Conservation (phyloP, 2,329 filamentous ascomycete genomes). For the Fusarium humuli region DNA sequence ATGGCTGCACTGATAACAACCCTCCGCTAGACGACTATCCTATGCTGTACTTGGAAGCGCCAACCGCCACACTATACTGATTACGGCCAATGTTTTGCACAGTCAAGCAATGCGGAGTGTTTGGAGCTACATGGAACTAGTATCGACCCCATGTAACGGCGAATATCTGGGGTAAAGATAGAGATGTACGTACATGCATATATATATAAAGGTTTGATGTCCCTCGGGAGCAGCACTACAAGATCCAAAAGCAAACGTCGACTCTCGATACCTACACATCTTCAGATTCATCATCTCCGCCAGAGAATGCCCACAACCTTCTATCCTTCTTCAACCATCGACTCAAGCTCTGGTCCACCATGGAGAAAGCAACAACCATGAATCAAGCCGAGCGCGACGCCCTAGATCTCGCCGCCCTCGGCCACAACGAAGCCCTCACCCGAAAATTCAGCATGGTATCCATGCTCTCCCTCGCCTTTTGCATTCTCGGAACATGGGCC, state of each 20-base stretch:
- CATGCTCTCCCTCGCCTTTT: constrained; percentile 68
- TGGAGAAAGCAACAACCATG: constrained; percentile 38
- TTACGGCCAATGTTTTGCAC: constrained; percentile 35
- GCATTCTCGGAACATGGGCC: constrained; percentile 68
- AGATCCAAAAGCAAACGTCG: no score
- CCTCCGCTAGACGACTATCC: neutral
- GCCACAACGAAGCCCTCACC: constrained; percentile 53
- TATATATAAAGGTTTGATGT: constrained; percentile 23
- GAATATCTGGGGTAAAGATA: constrained; percentile 25
- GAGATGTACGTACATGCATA: constrained; percentile 13
- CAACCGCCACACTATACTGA: constrained; percentile 24
- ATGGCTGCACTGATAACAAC: constrained; percentile 14
- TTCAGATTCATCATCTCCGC: neutral
- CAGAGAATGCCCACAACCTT: constrained; percentile 39
- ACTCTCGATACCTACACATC: no score
- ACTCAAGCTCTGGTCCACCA: constrained; percentile 40
- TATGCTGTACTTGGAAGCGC: constrained; percentile 16
- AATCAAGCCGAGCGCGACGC: constrained; percentile 40
- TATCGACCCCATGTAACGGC: neutral
- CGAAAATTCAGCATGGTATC: constrained; percentile 65
- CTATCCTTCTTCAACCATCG: constrained; percentile 17
- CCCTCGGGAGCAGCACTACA: neutral
- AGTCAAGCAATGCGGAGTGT: constrained; percentile 13
- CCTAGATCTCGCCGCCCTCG: constrained; percentile 54
- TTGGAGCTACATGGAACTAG: neutral